These are phyloP conservation scores for Pulveroboletus sp. DNA, from an alignment of 1,284 basidiomycete genomes.

Conservation along the genomic window DNA sequence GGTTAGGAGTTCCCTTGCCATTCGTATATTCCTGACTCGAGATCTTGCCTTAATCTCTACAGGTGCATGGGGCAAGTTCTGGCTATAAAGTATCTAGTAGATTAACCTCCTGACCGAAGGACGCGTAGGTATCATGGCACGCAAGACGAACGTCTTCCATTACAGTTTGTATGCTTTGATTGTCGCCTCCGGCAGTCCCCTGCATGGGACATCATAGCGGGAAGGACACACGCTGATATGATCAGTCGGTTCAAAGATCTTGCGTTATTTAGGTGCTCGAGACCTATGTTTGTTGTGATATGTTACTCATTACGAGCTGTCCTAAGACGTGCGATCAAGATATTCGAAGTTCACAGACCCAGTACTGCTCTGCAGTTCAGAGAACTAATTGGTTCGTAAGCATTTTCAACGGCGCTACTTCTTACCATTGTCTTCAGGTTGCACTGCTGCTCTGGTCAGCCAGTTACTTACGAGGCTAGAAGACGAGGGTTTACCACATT, in stretches of 20 bases:
- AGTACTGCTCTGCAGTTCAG: slow-evolving; percentile 55
- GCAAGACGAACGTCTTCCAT: slow-evolving; percentile 56
- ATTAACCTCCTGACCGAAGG: neutral
- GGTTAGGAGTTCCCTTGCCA: slow-evolving; percentile 45
- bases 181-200: slow-evolving; percentile 65
- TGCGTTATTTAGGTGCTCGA: slow-evolving; percentile 61
- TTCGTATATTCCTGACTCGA: slow-evolving; percentile 1
- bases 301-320: slow-evolving; percentile 1
- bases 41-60: neutral
- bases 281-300: neutral
- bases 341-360: slow-evolving; percentile 55
- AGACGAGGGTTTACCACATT: slow-evolving; percentile 53
- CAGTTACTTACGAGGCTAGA: slow-evolving; percentile 70
- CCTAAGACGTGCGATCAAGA: slow-evolving; percentile 72
- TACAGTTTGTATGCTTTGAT: slow-evolving; percentile 65
- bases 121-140: slow-evolving; percentile 59
- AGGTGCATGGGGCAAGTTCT: slow-evolving; percentile 76
- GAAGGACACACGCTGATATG: slow-evolving; percentile 58
- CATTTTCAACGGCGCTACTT: neutral
- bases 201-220: slow-evolving; percentile 67
- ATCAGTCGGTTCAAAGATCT: slow-evolving; percentile 64
- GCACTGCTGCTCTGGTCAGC: slow-evolving; percentile 53
- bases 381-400: slow-evolving; percentile 54
- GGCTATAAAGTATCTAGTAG: neutral
- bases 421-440: slow-evolving; percentile 43